Evolutionary conservation across 208 protist species (phyloP), one percentile per base, ranked within the genome.

Genomic region (Leishmania tarentolae): DNA sequence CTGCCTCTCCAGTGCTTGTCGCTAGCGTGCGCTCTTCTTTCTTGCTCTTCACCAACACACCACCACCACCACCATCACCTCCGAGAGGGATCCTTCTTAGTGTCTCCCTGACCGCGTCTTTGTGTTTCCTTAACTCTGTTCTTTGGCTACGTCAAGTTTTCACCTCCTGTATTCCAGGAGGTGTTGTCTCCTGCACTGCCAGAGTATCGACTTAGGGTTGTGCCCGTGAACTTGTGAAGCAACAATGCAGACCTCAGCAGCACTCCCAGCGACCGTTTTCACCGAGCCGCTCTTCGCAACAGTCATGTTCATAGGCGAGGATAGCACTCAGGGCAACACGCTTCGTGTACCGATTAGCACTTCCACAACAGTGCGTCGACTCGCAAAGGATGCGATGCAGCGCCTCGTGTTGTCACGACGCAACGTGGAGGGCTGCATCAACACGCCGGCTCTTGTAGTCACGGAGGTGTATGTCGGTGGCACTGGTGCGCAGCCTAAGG

Each of bases 381-480:
- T 97, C 15, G 94, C 92, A 5, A 97, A 97, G 84, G 88, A 95
- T 42, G 88, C 92, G 13, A 93, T 97, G 91, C 89, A 88, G 74
- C 92, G 94, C 3, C 88, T 95, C 13, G 84, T 96, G 59, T 63
- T 88, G 46, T 90, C 91, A 37, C 89, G 92, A 8, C 81, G 71
- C 46, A 65, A 63, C 65, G 63, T 76, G 61, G 66, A 61, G 9
- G 68, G 59, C 56, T 79, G 81, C 57, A 42, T 73, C 3, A 35
- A 84, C 44, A 59, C 76, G 8, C 70, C 79, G 24, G 78, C 86
- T 46, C 87, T 94, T 31, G 85, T 81, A n/a, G 88, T 97, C 19
- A 89, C 88, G 17, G 90, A 93, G 76, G 89, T 97, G 21, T 94
- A 86, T 83, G 94, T 97, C 19, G 90, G 88, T 28, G 88, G 84